Evolutionary conservation across 148 eudicot genomes (phyloP).

Genomic region (Rheum nobile): DNA sequence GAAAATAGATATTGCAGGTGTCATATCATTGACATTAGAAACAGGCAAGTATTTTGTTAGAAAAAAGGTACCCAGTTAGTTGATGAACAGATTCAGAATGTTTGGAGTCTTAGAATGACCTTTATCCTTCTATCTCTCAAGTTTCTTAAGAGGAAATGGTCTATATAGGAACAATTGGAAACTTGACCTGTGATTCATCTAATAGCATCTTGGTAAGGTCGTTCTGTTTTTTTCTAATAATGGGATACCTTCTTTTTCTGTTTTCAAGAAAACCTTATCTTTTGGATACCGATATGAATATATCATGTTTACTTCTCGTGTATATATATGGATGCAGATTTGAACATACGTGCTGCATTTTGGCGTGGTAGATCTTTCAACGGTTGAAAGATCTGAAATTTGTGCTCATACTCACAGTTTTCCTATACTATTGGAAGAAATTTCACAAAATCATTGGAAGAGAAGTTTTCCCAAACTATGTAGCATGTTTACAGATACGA

Average conservation of each 20-base stretch:
- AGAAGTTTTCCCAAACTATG: not conserved
- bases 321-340: not conserved
- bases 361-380: too few species aligned
- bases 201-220: not conserved
- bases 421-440: not conserved
- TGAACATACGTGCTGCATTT: too few species aligned
- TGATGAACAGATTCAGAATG: not conserved
- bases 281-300: too few species aligned
- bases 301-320: not conserved
- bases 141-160: not conserved
- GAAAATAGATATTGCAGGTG: not conserved
- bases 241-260: not conserved
- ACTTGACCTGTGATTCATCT: slow-evolving; percentile 4
- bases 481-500: not conserved
- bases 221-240: too few species aligned
- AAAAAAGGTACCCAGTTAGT: not conserved
- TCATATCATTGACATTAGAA: not conserved
- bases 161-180: not conserved
- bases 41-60: not conserved
- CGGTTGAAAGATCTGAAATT: not conserved
- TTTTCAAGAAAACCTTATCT: not conserved
- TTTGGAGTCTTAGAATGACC: not conserved
- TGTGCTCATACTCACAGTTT: not conserved
- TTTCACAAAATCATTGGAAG: too few species aligned
- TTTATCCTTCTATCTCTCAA: not conserved